Percentiles rank a stretch among this genome's conserved stretches.
phyloP scores from a whole-genome alignment of 352 stramenopile genomes.

The Pythium oligandrum region DNA sequence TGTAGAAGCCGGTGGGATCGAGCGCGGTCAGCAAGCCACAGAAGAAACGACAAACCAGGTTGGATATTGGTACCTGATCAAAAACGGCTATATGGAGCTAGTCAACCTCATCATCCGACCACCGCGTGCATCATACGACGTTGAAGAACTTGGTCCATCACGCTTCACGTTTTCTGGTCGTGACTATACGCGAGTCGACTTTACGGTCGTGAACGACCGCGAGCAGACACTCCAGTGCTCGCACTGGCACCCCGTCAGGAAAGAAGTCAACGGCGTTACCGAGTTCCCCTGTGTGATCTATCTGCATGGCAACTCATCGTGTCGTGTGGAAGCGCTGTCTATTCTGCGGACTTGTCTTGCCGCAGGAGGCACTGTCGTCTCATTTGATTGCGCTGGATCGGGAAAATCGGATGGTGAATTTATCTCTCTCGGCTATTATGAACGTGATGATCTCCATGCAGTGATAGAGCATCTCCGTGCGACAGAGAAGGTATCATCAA shows the following conservation, averaged over 20 bases:
- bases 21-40: slow-evolving; percentile 59
- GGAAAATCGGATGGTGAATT: slow-evolving; percentile 96
- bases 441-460: slow-evolving; percentile 84
- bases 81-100: slow-evolving; percentile 92
- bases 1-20: slow-evolving; percentile 60
- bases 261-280: slow-evolving; percentile 18
- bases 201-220: slow-evolving; percentile 77
- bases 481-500: slow-evolving; percentile 88
- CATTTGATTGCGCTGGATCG: slow-evolving; percentile 96
- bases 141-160: slow-evolving; percentile 87
- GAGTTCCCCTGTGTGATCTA: slow-evolving; percentile 94
- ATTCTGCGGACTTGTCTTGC: slow-evolving; percentile 86
- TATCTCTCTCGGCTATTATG: slow-evolving; percentile 97
- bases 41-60: slow-evolving; percentile 77
- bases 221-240: slow-evolving; percentile 91
- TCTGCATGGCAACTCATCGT: slow-evolving; percentile 97
- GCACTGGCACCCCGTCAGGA: slow-evolving; percentile 87
- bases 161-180: slow-evolving; percentile 88
- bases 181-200: slow-evolving; percentile 90
- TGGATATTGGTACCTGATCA: slow-evolving; percentile 83
- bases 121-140: slow-evolving; percentile 89
- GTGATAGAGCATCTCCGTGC: slow-evolving; percentile 93
- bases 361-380: slow-evolving; percentile 92
- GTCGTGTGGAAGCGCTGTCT: slow-evolving; percentile 92
- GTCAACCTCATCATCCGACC: slow-evolving; percentile 98